phyloP scores from a whole-genome alignment of 805 yeast species.

The Yamadazyma endophytica region DNA sequence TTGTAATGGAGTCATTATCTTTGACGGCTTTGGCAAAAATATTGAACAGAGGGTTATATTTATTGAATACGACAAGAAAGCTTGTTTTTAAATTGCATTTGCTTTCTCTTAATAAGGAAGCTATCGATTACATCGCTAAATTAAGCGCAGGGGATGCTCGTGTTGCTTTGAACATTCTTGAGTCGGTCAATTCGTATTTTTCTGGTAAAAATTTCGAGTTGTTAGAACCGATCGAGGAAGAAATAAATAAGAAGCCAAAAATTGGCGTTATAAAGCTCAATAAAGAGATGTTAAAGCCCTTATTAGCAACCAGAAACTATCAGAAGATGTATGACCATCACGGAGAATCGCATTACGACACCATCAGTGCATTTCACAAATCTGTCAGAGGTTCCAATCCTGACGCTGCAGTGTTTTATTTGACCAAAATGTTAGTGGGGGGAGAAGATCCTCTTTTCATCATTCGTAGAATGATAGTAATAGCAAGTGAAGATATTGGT shows the following conservation, averaged over 20 bases:
- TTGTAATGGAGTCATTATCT: conserved; percentile 37
- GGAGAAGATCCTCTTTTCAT: conserved; percentile 93
- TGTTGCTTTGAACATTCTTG: conserved; percentile 74
- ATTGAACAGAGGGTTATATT: conserved; percentile 32
- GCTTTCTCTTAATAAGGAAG: conserved; percentile 50
- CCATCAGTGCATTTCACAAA: conserved; percentile 94
- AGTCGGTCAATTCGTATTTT: conserved; percentile 59
- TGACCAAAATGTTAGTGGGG: conserved; percentile 83
- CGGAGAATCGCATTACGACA: conserved; percentile 92
- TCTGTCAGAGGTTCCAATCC: conserved; percentile 85
- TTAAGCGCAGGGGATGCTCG: conserved; percentile 88
- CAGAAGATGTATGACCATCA: conserved; percentile 70
- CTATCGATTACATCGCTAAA: conserved; percentile 64
- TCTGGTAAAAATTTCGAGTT: conserved; percentile 23
- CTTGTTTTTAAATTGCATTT: conserved; percentile 46
- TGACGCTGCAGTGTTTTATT: conserved; percentile 84
- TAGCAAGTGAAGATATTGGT: conserved; percentile 95
- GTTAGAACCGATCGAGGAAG: conserved; percentile 13
- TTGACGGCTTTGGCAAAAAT: conserved; percentile 29
- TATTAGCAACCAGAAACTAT: conserved; percentile 40
- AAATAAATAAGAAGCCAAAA: conserved; percentile 10
- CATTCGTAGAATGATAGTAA: conserved; percentile 86
- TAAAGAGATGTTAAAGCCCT: conserved; percentile 35
- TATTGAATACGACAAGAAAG: conserved; percentile 57
- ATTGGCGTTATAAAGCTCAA: conserved; percentile 37